Evolutionary conservation across 768 basidiomycete genomes (phyloP), one percentile per base, ranked within the genome.

Genomic region (Floccularia luteovirens): DNA sequence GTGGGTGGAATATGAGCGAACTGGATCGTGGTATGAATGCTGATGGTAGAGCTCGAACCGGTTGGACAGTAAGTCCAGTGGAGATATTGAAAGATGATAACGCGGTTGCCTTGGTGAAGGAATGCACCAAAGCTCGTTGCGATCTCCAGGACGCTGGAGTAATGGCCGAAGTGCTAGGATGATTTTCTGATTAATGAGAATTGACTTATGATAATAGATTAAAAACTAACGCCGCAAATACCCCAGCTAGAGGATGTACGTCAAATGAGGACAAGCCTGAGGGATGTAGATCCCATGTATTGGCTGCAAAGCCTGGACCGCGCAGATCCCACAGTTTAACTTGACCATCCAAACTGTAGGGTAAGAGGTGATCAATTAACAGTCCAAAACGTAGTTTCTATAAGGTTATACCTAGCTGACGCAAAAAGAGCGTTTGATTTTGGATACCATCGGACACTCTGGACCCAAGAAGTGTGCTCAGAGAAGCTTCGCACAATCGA

Each of bases 301-400:
- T 67, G 10, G 76, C 54, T 4, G 88, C 72, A 22, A 58, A 60
- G 31, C 84, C 77, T 2, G 69, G 48, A 13, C 74, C 71, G 40
- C 96, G 80, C 22, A 87, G 63, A 59, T 99, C 96, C 83, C 92
- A 98, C 6, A 98, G 61, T 51, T 86, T 86, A 30, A 96, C 83
- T 50, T 88, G 80, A 1, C 96, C 96, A 52, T 89, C 85, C 56
- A 90, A 59, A 51, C 96, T 97, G 16, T 34, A 19, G 16, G n/a
- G 16, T 34, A 6, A 14, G 27, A 49, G 12, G 28, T 38, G 34
- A 13, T 28, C 30, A 44, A 38, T 31, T 19, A 24, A 16, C 3
- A 39, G 22, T 27, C 24, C 17, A 27, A 25, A 20, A 17, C 25
- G 8, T n/a, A 13, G 27, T 28, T 28, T 28, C 8, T 8, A 28